Evolutionary conservation across 129 eudicot genomes (phyloP).

Genomic region (Arctium lappa): DNA sequence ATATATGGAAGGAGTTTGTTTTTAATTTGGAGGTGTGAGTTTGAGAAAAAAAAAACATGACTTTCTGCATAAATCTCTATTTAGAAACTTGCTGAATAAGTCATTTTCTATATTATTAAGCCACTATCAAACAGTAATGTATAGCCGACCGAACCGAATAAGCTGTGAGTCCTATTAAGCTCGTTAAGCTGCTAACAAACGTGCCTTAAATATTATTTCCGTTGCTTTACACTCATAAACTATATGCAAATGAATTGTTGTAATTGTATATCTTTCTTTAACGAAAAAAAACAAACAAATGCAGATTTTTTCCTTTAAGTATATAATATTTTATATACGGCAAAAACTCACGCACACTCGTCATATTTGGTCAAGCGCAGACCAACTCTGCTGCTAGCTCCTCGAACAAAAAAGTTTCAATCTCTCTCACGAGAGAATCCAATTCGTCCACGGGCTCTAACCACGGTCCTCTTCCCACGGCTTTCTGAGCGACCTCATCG

Average conservation of each 20-base stretch:
- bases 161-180: no score
- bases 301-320: background rate
- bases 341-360: background rate
- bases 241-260: conserved; percentile 9
- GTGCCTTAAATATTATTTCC: background rate
- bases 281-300: conserved; percentile 6
- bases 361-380: background rate
- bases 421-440: conserved; percentile 43
- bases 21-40: no score
- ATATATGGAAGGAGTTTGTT: no score
- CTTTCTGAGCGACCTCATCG: conserved; percentile 51
- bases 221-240: background rate
- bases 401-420: conserved; percentile 53
- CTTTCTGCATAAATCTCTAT: no score
- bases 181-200: no score
- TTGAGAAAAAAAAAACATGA: no score
- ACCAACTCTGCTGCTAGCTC: conserved; percentile 55
- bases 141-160: no score
- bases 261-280: background rate
- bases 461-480: conserved; percentile 55
- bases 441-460: conserved; percentile 45
- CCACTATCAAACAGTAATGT: no score
- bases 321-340: no score
- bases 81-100: no score
- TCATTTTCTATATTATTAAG: no score